Evolutionary conservation across 148 eudicot species (phyloP).

Genomic region (Chenopodium album): DNA sequence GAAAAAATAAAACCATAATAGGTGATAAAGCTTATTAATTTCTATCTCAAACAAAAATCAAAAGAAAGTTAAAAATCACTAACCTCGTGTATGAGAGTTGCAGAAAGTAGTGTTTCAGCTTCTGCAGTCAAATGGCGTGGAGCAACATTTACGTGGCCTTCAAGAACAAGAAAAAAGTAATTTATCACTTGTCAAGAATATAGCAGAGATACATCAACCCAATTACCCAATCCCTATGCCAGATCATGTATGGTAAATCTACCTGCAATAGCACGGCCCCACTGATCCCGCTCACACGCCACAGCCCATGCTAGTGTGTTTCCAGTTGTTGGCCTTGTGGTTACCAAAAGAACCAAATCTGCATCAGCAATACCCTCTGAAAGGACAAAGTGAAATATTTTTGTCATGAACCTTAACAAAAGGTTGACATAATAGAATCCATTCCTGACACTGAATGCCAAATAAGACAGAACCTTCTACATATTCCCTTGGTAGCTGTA

Average conservation of each 20-base stretch:
- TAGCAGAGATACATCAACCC: not conserved
- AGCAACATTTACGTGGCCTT: slow-evolving; percentile 99
- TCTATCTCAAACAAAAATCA: not conserved
- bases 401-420: not conserved
- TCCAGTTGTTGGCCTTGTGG: slow-evolving; percentile 96
- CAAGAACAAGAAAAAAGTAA: slow-evolving; percentile 14
- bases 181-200: slow-evolving; percentile 3
- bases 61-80: slow-evolving; percentile 12
- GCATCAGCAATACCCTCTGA: slow-evolving; percentile 91
- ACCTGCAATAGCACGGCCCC: slow-evolving; percentile 99
- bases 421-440: not conserved
- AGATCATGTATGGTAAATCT: slow-evolving; percentile 19
- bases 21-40: not conserved
- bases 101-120: slow-evolving; percentile 92
- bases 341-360: slow-evolving; percentile 91
- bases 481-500: slow-evolving; percentile 90
- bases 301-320: slow-evolving; percentile 99
- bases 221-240: slow-evolving; percentile 6
- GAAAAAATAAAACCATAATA: slow-evolving; percentile 11
- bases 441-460: not conserved
- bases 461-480: slow-evolving; percentile 64
- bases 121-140: slow-evolving; percentile 98
- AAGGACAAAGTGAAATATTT: slow-evolving; percentile 12
- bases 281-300: slow-evolving; percentile 98
- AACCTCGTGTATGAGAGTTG: slow-evolving; percentile 96